Percentiles rank a stretch among this genome's conserved stretches.
Evolutionary conservation across 1,284 basidiomycete species (phyloP).

Genomic region (Sutorius eximius): DNA sequence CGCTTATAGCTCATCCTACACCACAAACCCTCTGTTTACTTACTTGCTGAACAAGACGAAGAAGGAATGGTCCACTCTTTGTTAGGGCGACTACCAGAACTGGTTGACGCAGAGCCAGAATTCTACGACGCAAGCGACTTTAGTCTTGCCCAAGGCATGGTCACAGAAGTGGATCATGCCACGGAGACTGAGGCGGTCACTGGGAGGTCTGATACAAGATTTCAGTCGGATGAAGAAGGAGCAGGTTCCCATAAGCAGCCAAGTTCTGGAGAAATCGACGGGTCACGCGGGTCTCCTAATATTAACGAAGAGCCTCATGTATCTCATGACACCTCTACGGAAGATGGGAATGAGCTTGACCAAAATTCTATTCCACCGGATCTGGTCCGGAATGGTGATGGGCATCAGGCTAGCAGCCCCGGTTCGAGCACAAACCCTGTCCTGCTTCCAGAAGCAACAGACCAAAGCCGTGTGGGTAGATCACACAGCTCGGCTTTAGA

Average conservation of each 20-base stretch:
- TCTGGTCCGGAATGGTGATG: neutral
- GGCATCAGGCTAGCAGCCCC: neutral
- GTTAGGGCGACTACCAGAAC: slow-evolving; percentile 67
- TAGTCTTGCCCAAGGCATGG: neutral
- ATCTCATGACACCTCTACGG: neutral
- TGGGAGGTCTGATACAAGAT: neutral
- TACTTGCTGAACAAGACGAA: slow-evolving; percentile 62
- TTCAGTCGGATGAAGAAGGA: neutral
- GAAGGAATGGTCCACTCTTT: slow-evolving; percentile 86
- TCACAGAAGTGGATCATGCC: neutral
- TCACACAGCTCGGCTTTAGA: slow-evolving; percentile 1
- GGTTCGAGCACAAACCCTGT: neutral
- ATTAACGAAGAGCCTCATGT: neutral
- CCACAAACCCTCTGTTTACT: slow-evolving; percentile 57
- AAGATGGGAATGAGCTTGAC: neutral
- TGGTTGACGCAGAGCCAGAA: slow-evolving; percentile 49
- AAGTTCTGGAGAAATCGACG: neutral
- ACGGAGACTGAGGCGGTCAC: slow-evolving; percentile 1
- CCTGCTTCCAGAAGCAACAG: neutral
- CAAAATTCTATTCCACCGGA: neutral
- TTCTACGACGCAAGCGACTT: neutral
- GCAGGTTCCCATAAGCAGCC: neutral
- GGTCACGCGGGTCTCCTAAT: neutral
- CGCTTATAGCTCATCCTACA: slow-evolving; percentile 55
- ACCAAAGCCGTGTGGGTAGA: neutral